Percentiles rank a stretch among this genome's conserved stretches.
Conservation (phyloP, 2,329 filamentous ascomycete genomes). For the Periconia digitata region DNA sequence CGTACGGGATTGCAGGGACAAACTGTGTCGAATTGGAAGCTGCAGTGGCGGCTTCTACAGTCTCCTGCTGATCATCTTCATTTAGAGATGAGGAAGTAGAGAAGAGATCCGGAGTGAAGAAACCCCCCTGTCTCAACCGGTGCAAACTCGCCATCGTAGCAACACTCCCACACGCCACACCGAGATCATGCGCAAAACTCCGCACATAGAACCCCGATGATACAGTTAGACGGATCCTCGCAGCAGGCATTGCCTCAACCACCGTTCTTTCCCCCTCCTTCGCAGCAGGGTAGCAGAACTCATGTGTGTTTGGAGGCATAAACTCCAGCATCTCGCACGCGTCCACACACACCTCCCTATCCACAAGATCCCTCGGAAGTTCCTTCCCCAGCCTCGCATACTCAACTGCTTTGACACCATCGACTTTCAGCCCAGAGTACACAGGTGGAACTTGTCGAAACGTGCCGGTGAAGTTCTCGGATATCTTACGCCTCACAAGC, state of each 20-base stretch:
- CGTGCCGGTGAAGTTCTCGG: constrained; percentile 19
- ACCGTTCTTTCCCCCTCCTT: not conserved
- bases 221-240: constrained; percentile 23
- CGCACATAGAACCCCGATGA: constrained; percentile 37
- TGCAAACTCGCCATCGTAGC: constrained; percentile 28
- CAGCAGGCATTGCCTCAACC: constrained; percentile 16
- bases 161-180: constrained; percentile 22
- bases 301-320: constrained; percentile 21
- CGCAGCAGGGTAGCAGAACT: constrained; percentile 15
- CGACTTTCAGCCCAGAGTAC: constrained; percentile 34
- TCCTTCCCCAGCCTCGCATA: constrained; percentile 27
- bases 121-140: constrained; percentile 29
- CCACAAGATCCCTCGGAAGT: constrained; percentile 27
- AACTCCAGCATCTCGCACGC: constrained; percentile 32
- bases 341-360: constrained; percentile 29
- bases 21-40: not conserved
- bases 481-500: constrained; percentile 20
- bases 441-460: constrained; percentile 30
- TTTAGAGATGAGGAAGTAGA: constrained; percentile 4
- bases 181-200: constrained; percentile 36
- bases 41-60: constrained; percentile 12
- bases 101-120: constrained; percentile 8
- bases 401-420: constrained; percentile 33
- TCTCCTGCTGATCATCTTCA: constrained; percentile 6
- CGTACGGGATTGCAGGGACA: constrained; percentile 21